Evolutionary conservation across 129 eudicot genomes (phyloP).

Genomic region (Oenanthe sinensis): DNA sequence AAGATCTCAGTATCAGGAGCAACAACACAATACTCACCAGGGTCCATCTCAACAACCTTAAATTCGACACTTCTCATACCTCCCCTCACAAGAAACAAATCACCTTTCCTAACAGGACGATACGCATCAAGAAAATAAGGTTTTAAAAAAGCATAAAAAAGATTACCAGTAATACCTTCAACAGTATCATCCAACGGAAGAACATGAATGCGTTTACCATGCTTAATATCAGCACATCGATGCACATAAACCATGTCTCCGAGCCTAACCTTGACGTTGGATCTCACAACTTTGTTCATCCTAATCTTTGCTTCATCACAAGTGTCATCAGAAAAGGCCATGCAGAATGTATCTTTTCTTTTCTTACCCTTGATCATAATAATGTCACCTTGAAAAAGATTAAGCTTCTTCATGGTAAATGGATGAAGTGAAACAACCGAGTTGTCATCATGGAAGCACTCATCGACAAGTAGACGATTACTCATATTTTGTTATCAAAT

Average conservation of each 20-base stretch:
- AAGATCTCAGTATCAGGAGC: conserved; percentile 92
- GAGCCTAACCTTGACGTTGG: conserved; percentile 74
- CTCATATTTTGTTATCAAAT: conserved; percentile 26
- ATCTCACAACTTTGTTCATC: conserved; percentile 84
- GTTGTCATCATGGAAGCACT: conserved; percentile 75
- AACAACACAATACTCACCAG: conserved; percentile 84
- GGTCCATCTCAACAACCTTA: conserved; percentile 80
- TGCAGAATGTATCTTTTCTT: conserved; percentile 76
- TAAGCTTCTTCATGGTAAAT: conserved; percentile 15
- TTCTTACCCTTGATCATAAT: conserved; percentile 63
- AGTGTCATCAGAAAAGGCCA: conserved; percentile 83
- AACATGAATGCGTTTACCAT: conserved; percentile 88
- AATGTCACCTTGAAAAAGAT: neutral
- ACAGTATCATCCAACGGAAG: conserved; percentile 90
- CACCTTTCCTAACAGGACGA: conserved; percentile 81
- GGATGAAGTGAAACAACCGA: conserved; percentile 87
- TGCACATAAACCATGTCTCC: conserved; percentile 94
- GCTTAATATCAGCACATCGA: conserved; percentile 80
- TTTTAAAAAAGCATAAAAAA: conserved; percentile 79
- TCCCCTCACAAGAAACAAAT: conserved; percentile 84
- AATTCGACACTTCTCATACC: conserved; percentile 92
- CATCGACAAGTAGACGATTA: conserved; percentile 75
- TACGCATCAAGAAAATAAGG: conserved; percentile 87
- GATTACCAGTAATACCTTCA: conserved; percentile 86
- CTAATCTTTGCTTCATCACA: conserved; percentile 87